Conservation (phyloP, 805 yeast species). For the Hanseniaspora clermontiae region DNA sequence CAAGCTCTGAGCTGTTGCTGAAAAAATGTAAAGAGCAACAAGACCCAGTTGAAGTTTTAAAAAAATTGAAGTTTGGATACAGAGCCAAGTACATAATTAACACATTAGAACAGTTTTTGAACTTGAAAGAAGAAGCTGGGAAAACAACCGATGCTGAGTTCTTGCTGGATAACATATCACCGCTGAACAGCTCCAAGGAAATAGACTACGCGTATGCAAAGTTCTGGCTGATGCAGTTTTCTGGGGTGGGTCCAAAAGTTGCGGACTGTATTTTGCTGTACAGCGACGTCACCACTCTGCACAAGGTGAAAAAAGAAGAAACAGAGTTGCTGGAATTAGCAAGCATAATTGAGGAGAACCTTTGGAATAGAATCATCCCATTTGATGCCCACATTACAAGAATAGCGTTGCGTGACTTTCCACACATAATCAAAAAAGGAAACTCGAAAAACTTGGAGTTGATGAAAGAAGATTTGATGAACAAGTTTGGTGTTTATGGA, state of each 20-base stretch:
- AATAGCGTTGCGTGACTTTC: conserved; percentile 71
- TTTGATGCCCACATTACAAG: conserved; percentile 92
- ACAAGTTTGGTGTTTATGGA: conserved; percentile 78
- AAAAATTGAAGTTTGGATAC: conserved; percentile 64
- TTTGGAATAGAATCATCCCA: conserved; percentile 65
- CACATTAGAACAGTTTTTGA: conserved; percentile 50
- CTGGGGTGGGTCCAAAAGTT: conserved; percentile 95
- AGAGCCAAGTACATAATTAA: conserved; percentile 76
- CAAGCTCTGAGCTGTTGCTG: conserved; percentile 46
- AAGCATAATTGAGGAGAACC: neutral
- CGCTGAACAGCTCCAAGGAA: conserved; percentile 16
- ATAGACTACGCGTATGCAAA: conserved; percentile 17
- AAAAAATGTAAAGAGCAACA: conserved; percentile 36
- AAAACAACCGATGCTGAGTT: conserved; percentile 22
- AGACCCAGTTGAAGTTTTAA: conserved; percentile 31
- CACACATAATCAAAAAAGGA: conserved; percentile 7
- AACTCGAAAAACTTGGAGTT: conserved; percentile 37
- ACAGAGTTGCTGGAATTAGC: neutral
- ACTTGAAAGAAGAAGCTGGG: conserved; percentile 20
- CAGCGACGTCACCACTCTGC: conserved; percentile 42
- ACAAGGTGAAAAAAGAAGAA: conserved; percentile 25
- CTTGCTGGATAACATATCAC: conserved; percentile 29
- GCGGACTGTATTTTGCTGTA: conserved; percentile 92
- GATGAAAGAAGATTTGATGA: conserved; percentile 47
- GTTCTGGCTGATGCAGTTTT: conserved; percentile 41